These are phyloP conservation scores for Sphaerostilbella broomeana DNA, from an alignment of 2,329 filamentous ascomycete species.

Conservation along the genomic window DNA sequence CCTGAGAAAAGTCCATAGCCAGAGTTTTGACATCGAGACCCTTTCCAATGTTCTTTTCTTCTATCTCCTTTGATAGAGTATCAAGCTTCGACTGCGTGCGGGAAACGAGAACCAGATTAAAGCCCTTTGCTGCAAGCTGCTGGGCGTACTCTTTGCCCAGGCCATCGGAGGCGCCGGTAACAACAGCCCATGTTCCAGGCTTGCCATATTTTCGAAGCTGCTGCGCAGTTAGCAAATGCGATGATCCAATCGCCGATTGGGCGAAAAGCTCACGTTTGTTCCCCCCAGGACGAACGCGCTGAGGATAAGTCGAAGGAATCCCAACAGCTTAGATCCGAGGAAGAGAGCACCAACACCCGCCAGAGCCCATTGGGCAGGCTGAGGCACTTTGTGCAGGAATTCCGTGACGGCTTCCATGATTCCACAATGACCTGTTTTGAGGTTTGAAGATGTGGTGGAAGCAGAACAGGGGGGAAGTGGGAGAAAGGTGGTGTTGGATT, in stretches of 20 bases:
- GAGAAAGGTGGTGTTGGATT: slow-evolving; percentile 2
- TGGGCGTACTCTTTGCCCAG: slow-evolving; percentile 93
- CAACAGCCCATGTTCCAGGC: slow-evolving; percentile 86
- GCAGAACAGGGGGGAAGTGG: slow-evolving; percentile 2
- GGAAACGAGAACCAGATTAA: slow-evolving; percentile 91
- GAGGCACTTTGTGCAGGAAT: slow-evolving; percentile 22
- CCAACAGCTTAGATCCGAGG: slow-evolving; percentile 49
- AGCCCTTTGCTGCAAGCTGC: slow-evolving; percentile 84
- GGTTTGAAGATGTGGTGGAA: background rate
- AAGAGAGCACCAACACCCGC: slow-evolving; percentile 53
- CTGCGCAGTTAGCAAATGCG: background rate
- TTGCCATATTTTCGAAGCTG: slow-evolving; percentile 81
- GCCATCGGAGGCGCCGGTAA: slow-evolving; percentile 93
- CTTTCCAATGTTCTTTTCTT: slow-evolving; percentile 56
- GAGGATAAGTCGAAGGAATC: slow-evolving; percentile 54
- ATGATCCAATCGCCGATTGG: background rate
- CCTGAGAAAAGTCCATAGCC: slow-evolving; percentile 85
- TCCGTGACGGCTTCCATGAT: slow-evolving; percentile 25
- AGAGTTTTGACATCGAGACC: slow-evolving; percentile 66
- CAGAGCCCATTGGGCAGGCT: slow-evolving; percentile 39
- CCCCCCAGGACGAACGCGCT: slow-evolving; percentile 63
- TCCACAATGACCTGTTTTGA: slow-evolving; percentile 2
- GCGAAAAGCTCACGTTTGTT: slow-evolving; percentile 44
- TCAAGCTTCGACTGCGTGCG: slow-evolving; percentile 91
- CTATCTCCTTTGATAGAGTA: slow-evolving; percentile 67